A percentile compares a stretch with the other conserved stretches of the same genome.
These are phyloP conservation scores for Didymella glomerata DNA, from an alignment of 2,329 filamentous ascomycete species.

Conservation along the genomic window DNA sequence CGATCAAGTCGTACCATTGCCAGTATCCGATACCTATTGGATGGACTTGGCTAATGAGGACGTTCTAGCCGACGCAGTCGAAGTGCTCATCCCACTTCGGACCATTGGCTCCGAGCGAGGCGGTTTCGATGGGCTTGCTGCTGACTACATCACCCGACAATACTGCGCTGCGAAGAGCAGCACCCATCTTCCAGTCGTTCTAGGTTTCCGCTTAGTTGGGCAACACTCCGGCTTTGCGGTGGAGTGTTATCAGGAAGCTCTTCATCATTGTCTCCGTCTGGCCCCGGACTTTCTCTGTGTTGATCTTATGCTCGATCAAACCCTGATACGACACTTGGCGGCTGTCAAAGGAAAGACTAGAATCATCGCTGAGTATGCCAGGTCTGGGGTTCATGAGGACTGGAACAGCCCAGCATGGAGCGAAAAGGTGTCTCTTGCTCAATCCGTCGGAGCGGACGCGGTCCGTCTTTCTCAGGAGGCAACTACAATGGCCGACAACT, in stretches of 20 bases:
- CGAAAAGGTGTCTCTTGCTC: background rate
- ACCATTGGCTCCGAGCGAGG: background rate
- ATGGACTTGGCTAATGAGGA: background rate
- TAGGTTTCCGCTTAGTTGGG: background rate
- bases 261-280: slow-evolving; percentile 2
- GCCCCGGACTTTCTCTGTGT: slow-evolving; percentile 7
- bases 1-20: background rate
- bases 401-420: background rate
- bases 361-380: background rate
- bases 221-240: background rate
- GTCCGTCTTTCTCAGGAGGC: slow-evolving; percentile 1
- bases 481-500: background rate
- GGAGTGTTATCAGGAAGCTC: background rate
- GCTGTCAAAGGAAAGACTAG: background rate
- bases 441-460: slow-evolving; percentile 1
- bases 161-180: background rate
- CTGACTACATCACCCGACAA: slow-evolving; percentile 5
- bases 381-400: background rate
- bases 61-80: background rate
- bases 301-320: background rate
- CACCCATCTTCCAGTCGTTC: background rate
- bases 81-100: background rate
- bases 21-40: background rate
- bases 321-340: background rate
- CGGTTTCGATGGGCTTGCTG: background rate